A percentile compares a stretch with the other conserved stretches of the same genome.
Conservation (phyloP, 768 basidiomycete genomes). For the Psilocybe azurescens region DNA sequence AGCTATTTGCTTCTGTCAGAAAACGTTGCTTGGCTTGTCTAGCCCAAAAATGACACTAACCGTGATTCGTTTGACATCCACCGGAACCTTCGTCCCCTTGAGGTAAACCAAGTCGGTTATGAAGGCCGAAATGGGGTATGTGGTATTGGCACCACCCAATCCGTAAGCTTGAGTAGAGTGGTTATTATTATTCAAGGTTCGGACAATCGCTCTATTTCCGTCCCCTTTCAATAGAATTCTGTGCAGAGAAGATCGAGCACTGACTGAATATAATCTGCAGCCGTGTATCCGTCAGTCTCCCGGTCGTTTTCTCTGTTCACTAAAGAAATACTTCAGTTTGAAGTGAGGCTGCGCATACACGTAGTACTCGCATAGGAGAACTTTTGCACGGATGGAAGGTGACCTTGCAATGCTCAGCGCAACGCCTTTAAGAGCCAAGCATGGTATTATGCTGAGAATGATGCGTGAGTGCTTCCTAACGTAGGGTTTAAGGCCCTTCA, state of each 20-base stretch:
- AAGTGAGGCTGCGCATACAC: background rate
- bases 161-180: conserved; percentile 60
- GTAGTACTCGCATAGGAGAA: conserved; percentile 73
- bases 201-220: conserved; percentile 61
- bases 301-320: conserved; percentile 91
- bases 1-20: conserved; percentile 37
- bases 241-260: conserved; percentile 17
- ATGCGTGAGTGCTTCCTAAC: background rate
- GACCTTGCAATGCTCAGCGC: conserved; percentile 81
- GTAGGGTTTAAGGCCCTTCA: background rate
- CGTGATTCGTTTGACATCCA: conserved; percentile 65
- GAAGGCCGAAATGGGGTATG: conserved; percentile 79
- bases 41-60: conserved; percentile 44
- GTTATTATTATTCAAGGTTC: conserved; percentile 67
- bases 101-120: conserved; percentile 87
- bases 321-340: conserved; percentile 32
- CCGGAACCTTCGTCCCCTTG: conserved; percentile 60
- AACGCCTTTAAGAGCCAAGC: conserved; percentile 84
- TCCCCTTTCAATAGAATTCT: background rate
- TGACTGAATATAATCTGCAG: conserved; percentile 83
- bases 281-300: conserved; percentile 87
- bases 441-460: conserved; percentile 79
- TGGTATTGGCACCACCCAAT: conserved; percentile 61
- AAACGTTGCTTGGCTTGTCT: background rate
- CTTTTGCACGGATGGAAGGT: conserved; percentile 71